Percentiles rank a stretch among this genome's conserved stretches.
These are phyloP conservation scores for Kondoa malvinella DNA, from an alignment of 768 basidiomycete genomes.

Conservation along the genomic window DNA sequence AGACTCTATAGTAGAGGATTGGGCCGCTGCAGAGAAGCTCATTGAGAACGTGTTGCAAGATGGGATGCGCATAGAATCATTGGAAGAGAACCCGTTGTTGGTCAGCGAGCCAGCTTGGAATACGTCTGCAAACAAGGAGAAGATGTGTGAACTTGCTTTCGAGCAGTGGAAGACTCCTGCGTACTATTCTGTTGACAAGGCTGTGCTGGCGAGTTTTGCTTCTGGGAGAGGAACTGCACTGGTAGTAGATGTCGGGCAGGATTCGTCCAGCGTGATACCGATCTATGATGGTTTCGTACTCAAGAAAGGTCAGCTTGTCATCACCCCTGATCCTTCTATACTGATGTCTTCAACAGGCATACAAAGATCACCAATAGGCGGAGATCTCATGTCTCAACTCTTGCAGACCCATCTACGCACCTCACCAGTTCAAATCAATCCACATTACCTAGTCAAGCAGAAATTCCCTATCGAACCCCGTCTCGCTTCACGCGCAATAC, in stretches of 20 bases:
- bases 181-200: slow-evolving; percentile 88
- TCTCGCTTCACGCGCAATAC: slow-evolving; percentile 45
- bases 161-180: slow-evolving; percentile 89
- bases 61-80: slow-evolving; percentile 19
- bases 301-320: slow-evolving; percentile 52
- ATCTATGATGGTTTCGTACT: slow-evolving; percentile 96
- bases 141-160: slow-evolving; percentile 94
- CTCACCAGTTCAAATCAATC: slow-evolving; percentile 45
- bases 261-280: slow-evolving; percentile 77
- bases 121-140: slow-evolving; percentile 72
- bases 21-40: slow-evolving; percentile 52
- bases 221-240: slow-evolving; percentile 94
- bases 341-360: slow-evolving; percentile 44
- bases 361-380: slow-evolving; percentile 34
- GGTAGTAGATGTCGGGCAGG: slow-evolving; percentile 82
- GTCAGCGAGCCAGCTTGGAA: slow-evolving; percentile 97
- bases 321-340: neutral
- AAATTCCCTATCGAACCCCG: slow-evolving; percentile 52
- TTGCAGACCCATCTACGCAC: slow-evolving; percentile 18
- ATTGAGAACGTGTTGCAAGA: slow-evolving; percentile 49
- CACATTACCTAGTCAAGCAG: slow-evolving; percentile 77
- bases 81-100: slow-evolving; percentile 65
- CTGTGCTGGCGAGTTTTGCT: slow-evolving; percentile 88
- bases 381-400: slow-evolving; percentile 54
- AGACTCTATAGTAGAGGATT: slow-evolving; percentile 63